Evolutionary conservation across 2,329 filamentous ascomycete species (phyloP), one percentile per base, ranked within the genome.

Genomic region (Pestalotiopsis fici): DNA sequence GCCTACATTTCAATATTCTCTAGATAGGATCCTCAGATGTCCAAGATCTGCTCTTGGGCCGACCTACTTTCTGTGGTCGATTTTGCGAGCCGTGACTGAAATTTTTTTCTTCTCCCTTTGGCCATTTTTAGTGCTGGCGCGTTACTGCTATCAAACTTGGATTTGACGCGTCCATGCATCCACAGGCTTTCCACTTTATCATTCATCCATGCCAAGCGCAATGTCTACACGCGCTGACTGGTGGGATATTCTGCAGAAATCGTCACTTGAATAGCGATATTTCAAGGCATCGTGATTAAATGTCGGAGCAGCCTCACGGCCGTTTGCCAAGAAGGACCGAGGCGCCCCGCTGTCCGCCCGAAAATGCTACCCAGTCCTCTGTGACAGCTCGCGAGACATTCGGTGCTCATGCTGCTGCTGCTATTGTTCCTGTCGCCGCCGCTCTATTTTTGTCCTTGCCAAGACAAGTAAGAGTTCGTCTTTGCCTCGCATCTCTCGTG

Each of bases 1-100:
- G 85, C 86, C 89, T 89, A 93, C 89, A 93, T 91, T 28, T 18
- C 60, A 57, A 59, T 13, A 59, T 59, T 3, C n/a, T 3, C 7
- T 59, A 37, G 27, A 21, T 21, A 50, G 43, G 6, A 50, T 50
- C 3, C 4, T 47, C 31, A 35, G 11, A 6, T 21, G 18, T 21
- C 4, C n/a, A 50, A 18, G 18, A 50, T n/a, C 18, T 1, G 12
- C 37, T 3, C 43, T 18, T 18, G 18, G 18, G 7, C 4, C 18
- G 43, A 18, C 18, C n/a, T 50, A 18, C 9, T n/a, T n/a, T 21
- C 15, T 7, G 7, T 50, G 43, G 43, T 21, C 18, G 43, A 50
- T 7, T 7, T 50, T n/a, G 4, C 15, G n/a, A 50, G 18, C 12
- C 18, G 5, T 21, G 43, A 50, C n/a, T 7, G n/a, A 9, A 50